Evolutionary conservation across 2,329 filamentous ascomycete genomes (phyloP).

Genomic region (Phyllosticta citribraziliensis): DNA sequence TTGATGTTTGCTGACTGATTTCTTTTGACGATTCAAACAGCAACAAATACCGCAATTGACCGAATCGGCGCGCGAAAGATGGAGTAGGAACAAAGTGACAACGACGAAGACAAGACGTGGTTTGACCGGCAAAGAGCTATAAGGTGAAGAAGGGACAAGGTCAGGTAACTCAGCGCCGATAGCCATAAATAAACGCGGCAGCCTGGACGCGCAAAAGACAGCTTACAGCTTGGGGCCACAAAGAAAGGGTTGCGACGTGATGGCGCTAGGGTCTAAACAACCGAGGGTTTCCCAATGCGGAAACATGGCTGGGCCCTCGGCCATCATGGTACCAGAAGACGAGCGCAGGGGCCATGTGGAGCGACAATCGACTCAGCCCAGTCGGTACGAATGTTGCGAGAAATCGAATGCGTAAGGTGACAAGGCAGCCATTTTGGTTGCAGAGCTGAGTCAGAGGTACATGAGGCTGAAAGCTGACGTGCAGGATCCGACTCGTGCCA

Average conservation of each 20-base stretch:
- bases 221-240: neutral
- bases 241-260: neutral
- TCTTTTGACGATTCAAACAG: neutral
- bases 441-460: neutral
- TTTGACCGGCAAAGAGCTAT: neutral
- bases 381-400: neutral
- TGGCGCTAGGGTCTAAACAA: neutral
- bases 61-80: neutral
- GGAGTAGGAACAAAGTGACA: neutral
- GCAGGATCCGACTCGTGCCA: neutral
- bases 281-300: neutral
- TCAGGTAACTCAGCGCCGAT: neutral
- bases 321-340: neutral
- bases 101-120: neutral
- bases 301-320: neutral
- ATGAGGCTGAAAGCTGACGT: neutral
- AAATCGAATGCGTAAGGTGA: neutral
- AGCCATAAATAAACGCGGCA: neutral
- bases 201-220: neutral
- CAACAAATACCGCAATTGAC: neutral
- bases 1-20: neutral
- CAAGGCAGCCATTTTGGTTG: neutral
- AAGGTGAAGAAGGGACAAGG: neutral
- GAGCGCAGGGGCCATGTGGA: neutral
- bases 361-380: neutral